Base-by-base conservation (phyloP, 2,329 filamentous ascomycete genomes). In the Calonectria crousiana region DNA sequence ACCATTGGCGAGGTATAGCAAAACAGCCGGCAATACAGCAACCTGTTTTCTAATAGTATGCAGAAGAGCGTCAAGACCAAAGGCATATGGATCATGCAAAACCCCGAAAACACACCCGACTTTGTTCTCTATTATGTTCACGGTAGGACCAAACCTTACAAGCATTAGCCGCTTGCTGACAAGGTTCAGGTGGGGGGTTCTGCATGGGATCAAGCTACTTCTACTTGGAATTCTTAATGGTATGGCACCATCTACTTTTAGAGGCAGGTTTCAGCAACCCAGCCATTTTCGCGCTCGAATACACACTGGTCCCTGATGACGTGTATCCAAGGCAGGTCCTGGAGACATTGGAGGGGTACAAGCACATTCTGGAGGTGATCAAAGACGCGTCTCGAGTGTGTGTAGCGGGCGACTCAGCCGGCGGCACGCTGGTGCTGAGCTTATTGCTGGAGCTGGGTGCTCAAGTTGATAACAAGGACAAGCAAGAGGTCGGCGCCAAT, bases 41-140 rank as follows among this genome's bases (percentile, higher is more conserved):
- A 49, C 8, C 38, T 28, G 26, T 67, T 71, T n/a, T 74, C 69
- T 66, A 26, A 26, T 23, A 47, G 20, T 16, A 4, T 36, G 20
- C 32, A 79, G 77, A 80, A 74, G 67, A 88, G 86, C 82, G 58
- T 89, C n/a, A 74, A 78, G 49, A 75, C 92, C 72, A 88, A 88
- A 73, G 95, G 95, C 3, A 84, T 96, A 5, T 96, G 94, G 92
- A 90, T 95, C 64, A 89, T 90, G 52, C 85, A 90, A 56, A 89
- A 95, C 78, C 88, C 90, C 20, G 86, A 88, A 49, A 85, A 87
- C 64, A 87, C 90, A 69, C 93, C 94, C 0, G 95, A 97, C 81
- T 86, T 97, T 70, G 92, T 95, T n/a, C 84, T 97, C 2, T 96
- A 95, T 82, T 97, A 97, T 82, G 90, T 91, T 51, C 95, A 97